Evolutionary conservation across 176 grass and related monocot species (phyloP).

Genomic region (Ensete glaucum): DNA sequence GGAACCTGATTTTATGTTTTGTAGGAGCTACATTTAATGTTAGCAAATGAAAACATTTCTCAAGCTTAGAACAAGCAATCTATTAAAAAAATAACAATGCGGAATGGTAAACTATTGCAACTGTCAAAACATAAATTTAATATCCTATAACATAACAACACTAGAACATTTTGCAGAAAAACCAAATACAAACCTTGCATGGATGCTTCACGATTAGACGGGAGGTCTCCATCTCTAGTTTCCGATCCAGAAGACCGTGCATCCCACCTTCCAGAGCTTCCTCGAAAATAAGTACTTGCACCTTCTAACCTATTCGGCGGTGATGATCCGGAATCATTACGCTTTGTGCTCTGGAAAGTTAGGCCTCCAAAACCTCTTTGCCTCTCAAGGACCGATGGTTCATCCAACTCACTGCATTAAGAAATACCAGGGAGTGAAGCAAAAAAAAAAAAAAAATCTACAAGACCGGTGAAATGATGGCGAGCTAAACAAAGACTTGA

Average conservation of each 20-base stretch:
- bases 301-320: slow-evolving; percentile 29
- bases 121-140: too few species aligned
- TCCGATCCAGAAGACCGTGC: slow-evolving; percentile 51
- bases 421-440: slow-evolving; percentile 6
- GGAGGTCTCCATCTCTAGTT: slow-evolving; percentile 46
- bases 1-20: too few species aligned
- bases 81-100: too few species aligned
- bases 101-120: too few species aligned
- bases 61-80: too few species aligned
- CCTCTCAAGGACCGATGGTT: slow-evolving; percentile 33
- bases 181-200: slow-evolving; percentile 37
- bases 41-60: too few species aligned
- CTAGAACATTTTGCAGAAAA: too few species aligned
- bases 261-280: slow-evolving; percentile 63
- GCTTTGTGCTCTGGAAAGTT: slow-evolving; percentile 14
- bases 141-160: too few species aligned
- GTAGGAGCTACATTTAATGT: too few species aligned
- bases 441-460: background rate
- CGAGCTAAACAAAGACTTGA: background rate
- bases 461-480: background rate
- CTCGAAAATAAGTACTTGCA: slow-evolving; percentile 38
- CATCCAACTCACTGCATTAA: slow-evolving; percentile 49
- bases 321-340: slow-evolving; percentile 31
- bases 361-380: slow-evolving; percentile 16
- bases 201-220: slow-evolving; percentile 34